Base-by-base conservation (phyloP, 108 stramenopile genomes). In the Pseudonitzschia multiseries region DNA sequence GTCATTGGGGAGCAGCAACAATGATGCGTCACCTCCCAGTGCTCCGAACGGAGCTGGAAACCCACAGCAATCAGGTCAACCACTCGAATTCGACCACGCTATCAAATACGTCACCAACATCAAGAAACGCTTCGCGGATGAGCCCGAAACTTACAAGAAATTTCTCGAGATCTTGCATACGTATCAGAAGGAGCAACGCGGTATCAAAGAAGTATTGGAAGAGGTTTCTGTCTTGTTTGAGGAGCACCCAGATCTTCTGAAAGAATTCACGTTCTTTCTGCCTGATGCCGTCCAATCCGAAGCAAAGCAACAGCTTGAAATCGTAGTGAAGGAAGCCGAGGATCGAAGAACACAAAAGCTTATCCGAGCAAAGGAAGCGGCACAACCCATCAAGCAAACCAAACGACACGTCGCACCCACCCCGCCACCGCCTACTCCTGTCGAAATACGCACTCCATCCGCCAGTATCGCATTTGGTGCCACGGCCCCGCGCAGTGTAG, bases 81-180 rank as follows among this genome's bases (percentile, higher is more conserved):
- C 75, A 50, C 84, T 97, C 26, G 98, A 99, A 71, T 99, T 99
- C 74, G 97, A 98, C 71, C 98, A 99, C 73, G 99, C 99, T 54
- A 99, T 98, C 44, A 93, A 93, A 76, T 99, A 99, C 74, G 99
- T 99, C 24, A 99, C 96, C 8, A 96, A 90, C 28, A 98, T 97
- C 79, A 97, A 96, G 78, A 93, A 95, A 59, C 87, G 98, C 22
- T 99, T 99, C 71, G 84, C 94, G 0, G 81, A 85, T 69, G 93
- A 98, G 57, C 97, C 98, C 10, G 95, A 95, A 60, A 96, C 92
- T 3, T 97, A 97, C 79, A 95, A 97, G 72, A 86, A 96, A 68
- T 99, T 99, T 80, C 88, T 99, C 15, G 97, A 99, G 78, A 99
- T 99, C 69, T 83, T 99, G 50, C 98, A 99, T 86, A 97, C 96